Percentiles rank a stretch among this genome's conserved stretches.
These are phyloP conservation scores for Tritrichomonas foetus DNA, from an alignment of 208 protist genomes.

Conservation along the genomic window DNA sequence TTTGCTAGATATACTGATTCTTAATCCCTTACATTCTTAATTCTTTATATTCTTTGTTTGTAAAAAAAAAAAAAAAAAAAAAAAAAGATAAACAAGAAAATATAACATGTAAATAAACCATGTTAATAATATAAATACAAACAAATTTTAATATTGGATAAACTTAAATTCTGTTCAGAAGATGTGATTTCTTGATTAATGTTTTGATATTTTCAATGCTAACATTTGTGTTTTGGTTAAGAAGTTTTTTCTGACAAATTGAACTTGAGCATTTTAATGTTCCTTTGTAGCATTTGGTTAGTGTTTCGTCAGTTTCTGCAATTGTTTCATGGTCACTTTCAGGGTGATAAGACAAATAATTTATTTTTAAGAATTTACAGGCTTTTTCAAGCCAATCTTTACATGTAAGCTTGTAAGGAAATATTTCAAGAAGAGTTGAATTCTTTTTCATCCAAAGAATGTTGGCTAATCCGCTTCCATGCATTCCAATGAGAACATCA, in stretches of 20 bases:
- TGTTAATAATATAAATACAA: no score
- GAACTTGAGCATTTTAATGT: background rate
- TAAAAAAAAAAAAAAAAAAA: no score
- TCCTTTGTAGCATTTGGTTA: background rate
- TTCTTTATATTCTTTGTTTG: no score
- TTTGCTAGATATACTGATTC: no score
- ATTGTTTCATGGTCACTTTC: background rate
- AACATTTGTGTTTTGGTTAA: background rate
- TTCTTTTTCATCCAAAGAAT: background rate
- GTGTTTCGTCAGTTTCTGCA: background rate
- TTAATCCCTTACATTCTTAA: no score
- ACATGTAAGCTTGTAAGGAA: conserved; percentile 6
- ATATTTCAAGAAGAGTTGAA: background rate
- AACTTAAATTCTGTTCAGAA: no score
- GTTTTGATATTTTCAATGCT: background rate
- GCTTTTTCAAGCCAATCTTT: conserved; percentile 21
- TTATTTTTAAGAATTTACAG: background rate
- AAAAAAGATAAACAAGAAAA: no score
- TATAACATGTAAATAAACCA: no score
- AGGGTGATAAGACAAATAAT: background rate
- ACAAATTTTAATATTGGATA: no score
- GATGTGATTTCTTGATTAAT: background rate
- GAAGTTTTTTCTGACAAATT: background rate
- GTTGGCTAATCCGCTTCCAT: background rate
- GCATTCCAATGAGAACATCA: background rate